phyloP scores from a whole-genome alignment of 108 stramenopile genomes.

The Seminavis robusta region DNA sequence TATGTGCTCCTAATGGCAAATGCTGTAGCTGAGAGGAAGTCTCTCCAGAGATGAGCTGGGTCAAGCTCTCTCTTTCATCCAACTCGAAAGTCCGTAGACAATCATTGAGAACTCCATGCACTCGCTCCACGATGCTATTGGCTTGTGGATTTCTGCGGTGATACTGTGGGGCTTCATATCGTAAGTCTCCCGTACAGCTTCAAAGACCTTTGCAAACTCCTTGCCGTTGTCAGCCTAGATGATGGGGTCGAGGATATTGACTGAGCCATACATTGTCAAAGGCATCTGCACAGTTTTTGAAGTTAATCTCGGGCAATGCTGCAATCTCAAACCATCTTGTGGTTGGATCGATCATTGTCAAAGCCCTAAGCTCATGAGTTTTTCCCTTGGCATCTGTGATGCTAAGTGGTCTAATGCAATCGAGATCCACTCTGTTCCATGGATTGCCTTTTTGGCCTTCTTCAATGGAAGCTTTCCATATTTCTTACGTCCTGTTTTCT shows the following conservation, averaged over 20 bases:
- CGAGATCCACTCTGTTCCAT: constrained; percentile 29
- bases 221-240: constrained; percentile 30
- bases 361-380: constrained; percentile 23
- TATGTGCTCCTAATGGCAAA: constrained; percentile 25
- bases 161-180: constrained; percentile 23
- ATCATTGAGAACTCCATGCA: constrained; percentile 28
- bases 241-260: constrained; percentile 30
- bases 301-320: constrained; percentile 25
- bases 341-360: constrained; percentile 45
- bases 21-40: constrained; percentile 16
- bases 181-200: constrained; percentile 16
- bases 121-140: constrained; percentile 34
- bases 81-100: constrained; percentile 12
- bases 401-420: constrained; percentile 10
- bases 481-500: constrained; percentile 6
- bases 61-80: constrained; percentile 3
- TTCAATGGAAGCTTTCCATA: constrained; percentile 39
- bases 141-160: constrained; percentile 39
- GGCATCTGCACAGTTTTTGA: constrained; percentile 2
- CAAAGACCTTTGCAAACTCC: constrained; percentile 36
- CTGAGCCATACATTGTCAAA: constrained; percentile 28
- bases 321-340: constrained; percentile 43
- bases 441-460: constrained; percentile 4
- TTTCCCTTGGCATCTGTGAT: background rate
- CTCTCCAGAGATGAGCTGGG: background rate